Evolutionary conservation across 768 basidiomycete genomes (phyloP).

Genomic region (Lepiota venenata): DNA sequence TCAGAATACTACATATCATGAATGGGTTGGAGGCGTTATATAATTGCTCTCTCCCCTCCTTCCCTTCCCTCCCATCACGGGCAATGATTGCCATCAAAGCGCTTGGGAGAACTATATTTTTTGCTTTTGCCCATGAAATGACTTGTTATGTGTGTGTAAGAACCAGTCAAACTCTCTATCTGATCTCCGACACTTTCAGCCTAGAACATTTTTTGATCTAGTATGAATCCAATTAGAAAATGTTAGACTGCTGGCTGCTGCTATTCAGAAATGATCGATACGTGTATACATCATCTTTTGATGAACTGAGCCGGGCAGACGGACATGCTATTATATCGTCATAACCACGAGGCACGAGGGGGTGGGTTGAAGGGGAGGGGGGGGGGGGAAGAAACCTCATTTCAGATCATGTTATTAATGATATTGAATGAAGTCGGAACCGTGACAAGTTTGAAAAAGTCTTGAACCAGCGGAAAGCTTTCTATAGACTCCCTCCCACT

Average conservation of each 20-base stretch:
- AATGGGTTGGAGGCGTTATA: neutral
- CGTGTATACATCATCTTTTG: too few species aligned
- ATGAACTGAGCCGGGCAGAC: neutral
- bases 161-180: neutral
- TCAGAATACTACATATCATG: neutral
- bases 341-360: conserved; percentile 5
- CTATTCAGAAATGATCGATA: too few species aligned
- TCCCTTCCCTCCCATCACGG: neutral
- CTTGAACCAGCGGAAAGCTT: neutral
- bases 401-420: neutral
- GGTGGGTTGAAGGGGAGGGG: too few species aligned
- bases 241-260: too few species aligned
- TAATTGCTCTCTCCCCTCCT: too few species aligned
- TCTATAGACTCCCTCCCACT: too few species aligned
- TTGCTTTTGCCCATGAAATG: too few species aligned
- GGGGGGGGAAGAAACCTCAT: neutral
- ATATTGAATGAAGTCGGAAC: too few species aligned
- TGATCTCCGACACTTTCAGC: neutral
- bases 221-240: too few species aligned
- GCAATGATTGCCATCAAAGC: too few species aligned
- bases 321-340: neutral
- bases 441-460: neutral
- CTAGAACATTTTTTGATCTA: neutral
- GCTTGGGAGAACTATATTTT: neutral
- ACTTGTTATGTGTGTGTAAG: neutral